Base-by-base conservation (phyloP, 1,284 basidiomycete genomes). In the Tilletia indica region DNA sequence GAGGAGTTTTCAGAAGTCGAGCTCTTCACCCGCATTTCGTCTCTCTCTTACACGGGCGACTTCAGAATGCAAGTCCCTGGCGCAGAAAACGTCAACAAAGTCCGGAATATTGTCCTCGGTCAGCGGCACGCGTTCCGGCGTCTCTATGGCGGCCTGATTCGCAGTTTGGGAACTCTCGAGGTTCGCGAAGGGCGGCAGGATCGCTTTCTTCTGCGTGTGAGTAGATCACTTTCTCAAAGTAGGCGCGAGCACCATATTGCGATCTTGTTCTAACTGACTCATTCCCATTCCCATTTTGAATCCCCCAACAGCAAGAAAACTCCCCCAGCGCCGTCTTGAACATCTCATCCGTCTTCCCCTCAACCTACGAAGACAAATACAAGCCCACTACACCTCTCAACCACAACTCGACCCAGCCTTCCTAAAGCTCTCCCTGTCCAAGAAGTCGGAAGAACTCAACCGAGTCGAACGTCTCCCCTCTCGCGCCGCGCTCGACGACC, bases 1-100 rank as follows among this genome's bases (percentile, higher is more conserved):
- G 86, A 86, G 56, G 77, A 83, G 16, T 92, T 92, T 84, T 88
- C 90, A 54, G 93, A 97, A 85, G 88, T 88, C 16, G 88, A 92
- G 74, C 88, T 99, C 5, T 99, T 94, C 83, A 90, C 91, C 77
- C 88, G 89, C 67, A 92, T 99, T 67, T 90, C 96, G 0, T 89
- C 91, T 0, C 90, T 99, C 66, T 92, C 90, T 76, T 99, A 99
- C 84, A 87, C 87, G 14, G 80, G 81, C 21, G 97, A 99, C 83
- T 93, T 94, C 66, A 89, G 96, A 47, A 99, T 99, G 96, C 79
- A 89, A 48, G 85, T 89, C 11, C 89, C 96, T 2, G 94, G 94
- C 4, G 94, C 91, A 0, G 96, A 99, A 87, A 98, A 99, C 85
- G 90, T 93, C 34, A 88, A 89, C 74, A 99, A 99, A 86, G 91